These are phyloP conservation scores for Phytophthora sp. DNA, from an alignment of 352 stramenopile genomes.

Conservation along the genomic window DNA sequence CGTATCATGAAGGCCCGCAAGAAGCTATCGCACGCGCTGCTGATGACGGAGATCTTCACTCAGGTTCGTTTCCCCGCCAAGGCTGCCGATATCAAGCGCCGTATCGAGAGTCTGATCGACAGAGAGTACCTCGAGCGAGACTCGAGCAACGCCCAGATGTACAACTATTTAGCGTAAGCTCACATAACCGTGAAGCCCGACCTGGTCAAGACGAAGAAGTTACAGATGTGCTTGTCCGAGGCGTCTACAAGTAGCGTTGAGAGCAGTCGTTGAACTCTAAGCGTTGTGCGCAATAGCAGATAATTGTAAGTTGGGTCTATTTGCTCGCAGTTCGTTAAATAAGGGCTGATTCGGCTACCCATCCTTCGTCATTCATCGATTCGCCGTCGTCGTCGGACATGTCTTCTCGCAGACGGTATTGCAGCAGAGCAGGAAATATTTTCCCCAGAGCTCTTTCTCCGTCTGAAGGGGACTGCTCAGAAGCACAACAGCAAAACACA, in stretches of 20 bases:
- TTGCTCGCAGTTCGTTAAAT: slow-evolving; percentile 34
- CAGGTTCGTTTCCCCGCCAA: slow-evolving; percentile 92
- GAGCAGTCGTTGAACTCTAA: slow-evolving; percentile 24
- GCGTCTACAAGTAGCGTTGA: slow-evolving; percentile 16
- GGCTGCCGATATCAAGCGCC: slow-evolving; percentile 85
- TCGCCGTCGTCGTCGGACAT: slow-evolving; percentile 31
- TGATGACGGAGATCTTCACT: slow-evolving; percentile 96
- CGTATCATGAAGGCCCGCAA: slow-evolving; percentile 99
- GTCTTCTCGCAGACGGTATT: slow-evolving; percentile 50
- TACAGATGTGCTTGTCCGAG: slow-evolving; percentile 10
- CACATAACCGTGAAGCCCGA: slow-evolving; percentile 6
- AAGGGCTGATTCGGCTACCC: slow-evolving; percentile 26
- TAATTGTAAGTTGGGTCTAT: slow-evolving; percentile 29
- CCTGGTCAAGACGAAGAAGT: slow-evolving; percentile 6
- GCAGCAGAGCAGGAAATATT: slow-evolving; percentile 62
- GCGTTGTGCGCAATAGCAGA: slow-evolving; percentile 15
- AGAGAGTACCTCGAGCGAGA: slow-evolving; percentile 90
- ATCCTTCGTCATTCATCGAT: slow-evolving; percentile 16
- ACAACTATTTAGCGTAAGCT: slow-evolving; percentile 85
- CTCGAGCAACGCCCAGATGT: slow-evolving; percentile 78
- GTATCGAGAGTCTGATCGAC: slow-evolving; percentile 91
- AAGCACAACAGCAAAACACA: slow-evolving; percentile 1
- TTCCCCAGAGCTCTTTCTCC: slow-evolving; percentile 55
- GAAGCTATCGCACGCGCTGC: slow-evolving; percentile 93
- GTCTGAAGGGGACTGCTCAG: slow-evolving; percentile 27